phyloP scores from a whole-genome alignment of 768 basidiomycete genomes.

The Amanita fuliginea region DNA sequence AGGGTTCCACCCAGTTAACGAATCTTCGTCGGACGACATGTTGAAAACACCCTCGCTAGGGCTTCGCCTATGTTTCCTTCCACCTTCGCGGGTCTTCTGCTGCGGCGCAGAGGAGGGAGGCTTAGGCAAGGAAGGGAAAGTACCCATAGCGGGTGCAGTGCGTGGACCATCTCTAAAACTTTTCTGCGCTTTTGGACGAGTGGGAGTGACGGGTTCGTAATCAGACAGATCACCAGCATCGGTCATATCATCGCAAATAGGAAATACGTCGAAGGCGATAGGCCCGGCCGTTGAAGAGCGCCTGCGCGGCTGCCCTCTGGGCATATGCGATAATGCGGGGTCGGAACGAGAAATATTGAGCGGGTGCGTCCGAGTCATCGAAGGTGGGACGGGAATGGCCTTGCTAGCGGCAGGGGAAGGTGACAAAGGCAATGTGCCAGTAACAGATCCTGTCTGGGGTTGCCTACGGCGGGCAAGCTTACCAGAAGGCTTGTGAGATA shows the following conservation, averaged over 20 bases:
- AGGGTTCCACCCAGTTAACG: slow-evolving; percentile 22
- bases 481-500: slow-evolving; percentile 37
- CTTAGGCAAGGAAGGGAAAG: slow-evolving; percentile 18
- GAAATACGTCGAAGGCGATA: slow-evolving; percentile 31
- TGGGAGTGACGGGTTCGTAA: slow-evolving; percentile 41
- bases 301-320: slow-evolving; percentile 16
- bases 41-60: slow-evolving; percentile 69
- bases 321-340: slow-evolving; percentile 30
- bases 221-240: slow-evolving; percentile 28
- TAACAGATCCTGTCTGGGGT: slow-evolving; percentile 12
- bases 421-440: slow-evolving; percentile 5
- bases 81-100: slow-evolving; percentile 13
- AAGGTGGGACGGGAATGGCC: slow-evolving; percentile 39
- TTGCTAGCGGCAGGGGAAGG: slow-evolving; percentile 24
- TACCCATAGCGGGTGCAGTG: slow-evolving; percentile 37
- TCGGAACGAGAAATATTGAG: slow-evolving; percentile 38
- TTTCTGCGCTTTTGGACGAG: slow-evolving; percentile 17
- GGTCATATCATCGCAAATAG: slow-evolving; percentile 64
- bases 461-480: slow-evolving; percentile 53
- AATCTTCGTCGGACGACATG: slow-evolving; percentile 66
- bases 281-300: slow-evolving; percentile 20
- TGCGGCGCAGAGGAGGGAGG: slow-evolving; percentile 22
- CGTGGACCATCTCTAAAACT: slow-evolving; percentile 30
- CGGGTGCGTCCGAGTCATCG: slow-evolving; percentile 8
- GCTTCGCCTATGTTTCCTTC: slow-evolving; percentile 40